Evolutionary conservation across 2,329 filamentous ascomycete genomes (phyloP).

Genomic region (Cytospora chrysosperma): DNA sequence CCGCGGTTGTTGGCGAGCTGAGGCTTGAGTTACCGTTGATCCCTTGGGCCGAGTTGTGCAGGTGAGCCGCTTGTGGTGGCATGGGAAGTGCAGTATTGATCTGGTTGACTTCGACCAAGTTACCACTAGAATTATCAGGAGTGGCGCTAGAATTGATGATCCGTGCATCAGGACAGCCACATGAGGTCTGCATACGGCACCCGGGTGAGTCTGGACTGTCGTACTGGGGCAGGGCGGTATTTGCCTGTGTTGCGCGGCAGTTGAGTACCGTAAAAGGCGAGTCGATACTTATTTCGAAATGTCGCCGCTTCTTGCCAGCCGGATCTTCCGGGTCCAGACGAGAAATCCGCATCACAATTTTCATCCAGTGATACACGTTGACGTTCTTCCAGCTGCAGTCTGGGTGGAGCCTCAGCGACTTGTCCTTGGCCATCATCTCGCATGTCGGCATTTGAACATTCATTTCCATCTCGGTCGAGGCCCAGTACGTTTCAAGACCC

Average conservation of each 20-base stretch:
- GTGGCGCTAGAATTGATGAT: conserved; percentile 53
- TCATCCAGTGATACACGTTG: conserved; percentile 95
- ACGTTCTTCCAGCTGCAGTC: conserved; percentile 94
- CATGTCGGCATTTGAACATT: conserved; percentile 90
- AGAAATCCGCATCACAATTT: conserved; percentile 93
- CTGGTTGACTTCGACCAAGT: conserved; percentile 38
- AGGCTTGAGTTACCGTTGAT: conserved; percentile 20
- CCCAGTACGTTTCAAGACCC: conserved; percentile 69
- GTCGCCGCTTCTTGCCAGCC: conserved; percentile 68
- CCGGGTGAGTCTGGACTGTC: conserved; percentile 53
- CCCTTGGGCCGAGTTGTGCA: conserved; percentile 35
- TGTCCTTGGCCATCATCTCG: conserved; percentile 76
- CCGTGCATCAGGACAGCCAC: conserved; percentile 55
- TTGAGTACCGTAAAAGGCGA: conserved; percentile 92
- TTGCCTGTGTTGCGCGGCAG: conserved; percentile 88
- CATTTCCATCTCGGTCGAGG: conserved; percentile 91
- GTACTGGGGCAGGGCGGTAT: conserved; percentile 83
- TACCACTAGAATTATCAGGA: conserved; percentile 62
- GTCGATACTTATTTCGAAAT: conserved; percentile 96
- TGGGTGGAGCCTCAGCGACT: conserved; percentile 67
- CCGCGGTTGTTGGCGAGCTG: conserved; percentile 24
- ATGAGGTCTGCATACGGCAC: conserved; percentile 47
- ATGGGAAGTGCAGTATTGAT: conserved; percentile 38
- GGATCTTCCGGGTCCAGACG: conserved; percentile 78
- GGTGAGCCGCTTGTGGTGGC: conserved; percentile 57